Percentiles rank a stretch among this genome's conserved stretches.
phyloP scores from a whole-genome alignment of 352 stramenopile genomes.

The Phytophthora pluvialis region DNA sequence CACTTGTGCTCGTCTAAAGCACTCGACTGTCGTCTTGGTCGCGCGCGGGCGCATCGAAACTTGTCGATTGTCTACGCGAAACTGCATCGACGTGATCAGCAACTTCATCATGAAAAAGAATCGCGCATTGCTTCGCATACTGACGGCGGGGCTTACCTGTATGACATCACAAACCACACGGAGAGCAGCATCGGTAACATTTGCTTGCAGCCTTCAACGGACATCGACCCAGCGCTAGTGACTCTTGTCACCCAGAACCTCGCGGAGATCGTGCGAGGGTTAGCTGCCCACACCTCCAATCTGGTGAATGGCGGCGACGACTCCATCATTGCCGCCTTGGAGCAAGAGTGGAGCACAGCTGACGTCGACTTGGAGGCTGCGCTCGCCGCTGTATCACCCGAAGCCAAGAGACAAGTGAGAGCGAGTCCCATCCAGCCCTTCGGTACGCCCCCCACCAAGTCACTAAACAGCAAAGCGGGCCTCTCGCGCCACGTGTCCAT shows the following conservation, averaged over 20 bases:
- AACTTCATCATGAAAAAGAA: conserved; percentile 50
- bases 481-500: conserved; percentile 25
- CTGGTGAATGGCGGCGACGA: conserved; percentile 10
- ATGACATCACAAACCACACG: conserved; percentile 56
- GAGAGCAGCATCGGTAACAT: conserved; percentile 65
- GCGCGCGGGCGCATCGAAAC: conserved; percentile 70
- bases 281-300: background rate
- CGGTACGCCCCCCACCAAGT: background rate
- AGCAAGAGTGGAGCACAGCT: conserved; percentile 31
- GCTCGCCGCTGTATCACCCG: conserved; percentile 13
- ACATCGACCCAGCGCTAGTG: conserved; percentile 46
- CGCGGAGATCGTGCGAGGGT: conserved; percentile 35
- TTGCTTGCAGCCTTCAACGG: conserved; percentile 56
- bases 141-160: conserved; percentile 46
- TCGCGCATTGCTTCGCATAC: conserved; percentile 24
- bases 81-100: conserved; percentile 48
- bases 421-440: background rate
- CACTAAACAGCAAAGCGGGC: background rate
- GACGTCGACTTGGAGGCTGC: conserved; percentile 32
- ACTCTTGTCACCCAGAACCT: conserved; percentile 47
- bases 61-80: conserved; percentile 70
- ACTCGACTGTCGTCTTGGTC: conserved; percentile 58
- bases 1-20: conserved; percentile 35
- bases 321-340: conserved; percentile 22
- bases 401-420: background rate